phyloP scores from a whole-genome alignment of 202 grass and related monocot genomes.

The Setaria viridis region DNA sequence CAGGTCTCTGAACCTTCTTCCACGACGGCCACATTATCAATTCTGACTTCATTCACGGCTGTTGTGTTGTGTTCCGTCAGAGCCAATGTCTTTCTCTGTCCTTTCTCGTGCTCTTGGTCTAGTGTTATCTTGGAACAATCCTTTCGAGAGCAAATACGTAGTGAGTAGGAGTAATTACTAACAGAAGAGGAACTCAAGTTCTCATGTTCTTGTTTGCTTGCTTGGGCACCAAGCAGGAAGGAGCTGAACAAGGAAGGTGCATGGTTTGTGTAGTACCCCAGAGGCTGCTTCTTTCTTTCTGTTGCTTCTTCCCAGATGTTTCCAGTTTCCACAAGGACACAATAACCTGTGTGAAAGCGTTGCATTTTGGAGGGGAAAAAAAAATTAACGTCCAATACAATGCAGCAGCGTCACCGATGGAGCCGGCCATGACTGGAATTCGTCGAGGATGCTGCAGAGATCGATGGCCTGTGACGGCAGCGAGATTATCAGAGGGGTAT shows the following conservation, averaged over 20 bases:
- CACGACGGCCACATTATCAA: neutral
- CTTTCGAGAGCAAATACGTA: no score
- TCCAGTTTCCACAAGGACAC: neutral
- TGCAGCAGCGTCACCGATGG: neutral
- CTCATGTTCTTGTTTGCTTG: neutral
- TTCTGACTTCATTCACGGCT: neutral
- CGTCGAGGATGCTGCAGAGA: neutral
- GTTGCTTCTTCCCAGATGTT: neutral
- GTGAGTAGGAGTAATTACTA: no score
- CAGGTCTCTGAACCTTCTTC: neutral
- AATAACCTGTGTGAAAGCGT: neutral
- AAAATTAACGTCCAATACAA: neutral
- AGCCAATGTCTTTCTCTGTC: neutral
- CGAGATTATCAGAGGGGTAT: neutral
- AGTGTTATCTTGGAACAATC: neutral
- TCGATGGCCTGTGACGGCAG: neutral
- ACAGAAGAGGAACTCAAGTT: neutral
- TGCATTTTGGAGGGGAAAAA: neutral
- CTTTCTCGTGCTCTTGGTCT: no score
- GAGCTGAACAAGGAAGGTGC: neutral
- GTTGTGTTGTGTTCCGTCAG: neutral
- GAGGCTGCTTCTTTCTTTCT: neutral
- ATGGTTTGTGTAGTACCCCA: neutral
- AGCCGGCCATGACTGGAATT: neutral
- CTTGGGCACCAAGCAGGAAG: conserved; percentile 7